A percentile compares a stretch with the other conserved stretches of the same genome.
Evolutionary conservation across 371 early-diverging fungal genomes (phyloP).

Genomic region (Blakeslea trispora): DNA sequence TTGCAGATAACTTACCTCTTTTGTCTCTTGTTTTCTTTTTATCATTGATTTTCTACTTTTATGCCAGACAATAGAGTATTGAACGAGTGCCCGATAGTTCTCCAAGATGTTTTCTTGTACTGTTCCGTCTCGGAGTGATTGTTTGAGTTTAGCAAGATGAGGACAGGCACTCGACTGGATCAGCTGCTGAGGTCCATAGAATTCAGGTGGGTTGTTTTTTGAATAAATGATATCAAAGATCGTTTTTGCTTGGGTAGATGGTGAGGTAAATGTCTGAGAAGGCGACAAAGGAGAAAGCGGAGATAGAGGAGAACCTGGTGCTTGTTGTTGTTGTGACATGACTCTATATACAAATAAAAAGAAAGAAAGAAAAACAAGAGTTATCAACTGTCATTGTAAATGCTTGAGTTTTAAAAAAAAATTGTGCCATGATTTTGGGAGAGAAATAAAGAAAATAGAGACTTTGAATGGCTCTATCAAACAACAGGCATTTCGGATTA

Average conservation of each 20-base stretch:
- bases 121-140: constrained; percentile 19
- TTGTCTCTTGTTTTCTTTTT: constrained; percentile 23
- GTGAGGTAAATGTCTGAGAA: constrained; percentile 7
- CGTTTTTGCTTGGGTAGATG: constrained; percentile 18
- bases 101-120: constrained; percentile 26
- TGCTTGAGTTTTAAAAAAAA: too few species aligned
- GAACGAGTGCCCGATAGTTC: constrained; percentile 36
- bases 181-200: constrained; percentile 29
- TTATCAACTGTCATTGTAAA: background rate
- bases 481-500: too few species aligned
- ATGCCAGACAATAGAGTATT: constrained; percentile 43
- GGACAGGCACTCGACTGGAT: constrained; percentile 36
- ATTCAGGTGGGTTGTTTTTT: constrained; percentile 37
- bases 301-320: constrained; percentile 24
- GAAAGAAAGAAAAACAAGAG: background rate
- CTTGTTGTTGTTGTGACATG: constrained; percentile 9
- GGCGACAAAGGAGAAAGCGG: constrained; percentile 24
- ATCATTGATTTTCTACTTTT: constrained; percentile 27
- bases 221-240: constrained; percentile 44
- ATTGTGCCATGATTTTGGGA: too few species aligned
- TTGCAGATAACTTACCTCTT: constrained; percentile 19
- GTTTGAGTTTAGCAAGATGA: constrained; percentile 37
- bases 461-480: too few species aligned
- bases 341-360: background rate
- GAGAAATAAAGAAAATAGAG: too few species aligned